Evolutionary conservation across 768 basidiomycete species (phyloP).

Genomic region (Leccinum ochraceum): DNA sequence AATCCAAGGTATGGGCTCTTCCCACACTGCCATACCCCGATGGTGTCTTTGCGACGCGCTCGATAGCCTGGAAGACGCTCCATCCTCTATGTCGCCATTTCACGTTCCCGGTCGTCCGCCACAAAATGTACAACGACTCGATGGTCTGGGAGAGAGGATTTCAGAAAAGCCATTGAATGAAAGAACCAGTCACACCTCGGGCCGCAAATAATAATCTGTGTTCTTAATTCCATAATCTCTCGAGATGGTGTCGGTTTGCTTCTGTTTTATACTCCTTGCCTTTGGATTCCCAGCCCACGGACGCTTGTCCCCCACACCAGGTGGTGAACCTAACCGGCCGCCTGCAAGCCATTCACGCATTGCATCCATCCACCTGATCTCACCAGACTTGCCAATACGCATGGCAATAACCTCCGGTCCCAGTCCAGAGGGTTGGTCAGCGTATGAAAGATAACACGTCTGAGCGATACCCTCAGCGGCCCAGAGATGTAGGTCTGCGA

Average conservation of each 20-base stretch:
- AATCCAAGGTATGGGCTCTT: conserved; percentile 46
- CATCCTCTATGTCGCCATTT: conserved; percentile 75
- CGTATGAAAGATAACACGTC: conserved; percentile 70
- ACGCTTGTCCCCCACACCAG: conserved; percentile 48
- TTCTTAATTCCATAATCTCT: conserved; percentile 57
- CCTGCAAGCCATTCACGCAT: conserved; percentile 49
- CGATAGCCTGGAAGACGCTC: conserved; percentile 67
- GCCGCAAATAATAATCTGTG: conserved; percentile 58
- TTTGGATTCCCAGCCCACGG: conserved; percentile 31
- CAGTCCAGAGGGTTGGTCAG: conserved; percentile 67
- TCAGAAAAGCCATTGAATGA: background rate
- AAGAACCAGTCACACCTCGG: conserved; percentile 53
- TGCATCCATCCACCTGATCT: conserved; percentile 29
- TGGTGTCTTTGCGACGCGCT: conserved; percentile 55
- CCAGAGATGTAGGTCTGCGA: conserved; percentile 70
- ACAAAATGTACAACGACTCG: conserved; percentile 72
- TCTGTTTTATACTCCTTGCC: conserved; percentile 19
- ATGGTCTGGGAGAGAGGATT: conserved; percentile 49
- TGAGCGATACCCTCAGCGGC: conserved; percentile 75
- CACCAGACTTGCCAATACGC: conserved; percentile 28
- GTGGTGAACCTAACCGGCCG: conserved; percentile 49
- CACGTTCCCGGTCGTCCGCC: conserved; percentile 64
- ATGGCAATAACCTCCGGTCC: conserved; percentile 59
- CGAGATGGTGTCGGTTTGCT: conserved; percentile 24
- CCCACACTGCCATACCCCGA: conserved; percentile 63